Evolutionary conservation across 352 stramenopile genomes (phyloP).

Genomic region (Phytophthora brassicae): DNA sequence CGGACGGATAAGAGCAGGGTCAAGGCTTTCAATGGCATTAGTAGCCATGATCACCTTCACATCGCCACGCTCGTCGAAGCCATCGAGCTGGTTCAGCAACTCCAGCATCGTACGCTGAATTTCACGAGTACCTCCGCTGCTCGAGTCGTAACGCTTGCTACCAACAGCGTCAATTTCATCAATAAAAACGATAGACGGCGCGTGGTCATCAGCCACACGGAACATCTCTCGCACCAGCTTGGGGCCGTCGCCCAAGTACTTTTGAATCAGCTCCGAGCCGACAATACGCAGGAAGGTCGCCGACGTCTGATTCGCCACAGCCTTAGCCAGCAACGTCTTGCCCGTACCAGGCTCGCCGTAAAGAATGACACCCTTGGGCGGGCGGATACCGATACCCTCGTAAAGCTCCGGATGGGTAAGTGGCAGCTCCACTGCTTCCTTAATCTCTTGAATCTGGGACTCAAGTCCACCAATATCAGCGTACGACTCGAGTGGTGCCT

Average conservation of each 20-base stretch:
- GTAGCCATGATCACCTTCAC: conserved; percentile 99
- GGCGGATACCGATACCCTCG: conserved; percentile 98
- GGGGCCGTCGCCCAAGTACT: conserved; percentile 99
- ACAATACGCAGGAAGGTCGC: conserved; percentile 99
- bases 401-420: conserved; percentile 99
- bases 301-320: conserved; percentile 99
- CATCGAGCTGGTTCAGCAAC: conserved; percentile 99
- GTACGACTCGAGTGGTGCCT: conserved; percentile 99
- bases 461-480: conserved; percentile 99
- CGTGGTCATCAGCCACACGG: conserved; percentile 97
- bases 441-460: conserved; percentile 96
- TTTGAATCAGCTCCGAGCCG: conserved; percentile 99
- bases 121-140: conserved; percentile 96
- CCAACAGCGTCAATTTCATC: conserved; percentile 99
- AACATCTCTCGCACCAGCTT: conserved; percentile 99
- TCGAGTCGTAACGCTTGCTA: conserved; percentile 99
- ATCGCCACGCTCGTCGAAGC: conserved; percentile 99
- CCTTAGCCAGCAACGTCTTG: conserved; percentile 99
- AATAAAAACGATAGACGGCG: conserved; percentile 99
- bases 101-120: conserved; percentile 99
- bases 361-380: conserved; percentile 99
- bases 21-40: conserved; percentile 99
- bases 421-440: conserved; percentile 96
- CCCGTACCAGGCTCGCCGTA: conserved; percentile 99
- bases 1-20: conserved; percentile 98